phyloP scores from a whole-genome alignment of 352 stramenopile genomes.

The Achlya hypogyna region DNA sequence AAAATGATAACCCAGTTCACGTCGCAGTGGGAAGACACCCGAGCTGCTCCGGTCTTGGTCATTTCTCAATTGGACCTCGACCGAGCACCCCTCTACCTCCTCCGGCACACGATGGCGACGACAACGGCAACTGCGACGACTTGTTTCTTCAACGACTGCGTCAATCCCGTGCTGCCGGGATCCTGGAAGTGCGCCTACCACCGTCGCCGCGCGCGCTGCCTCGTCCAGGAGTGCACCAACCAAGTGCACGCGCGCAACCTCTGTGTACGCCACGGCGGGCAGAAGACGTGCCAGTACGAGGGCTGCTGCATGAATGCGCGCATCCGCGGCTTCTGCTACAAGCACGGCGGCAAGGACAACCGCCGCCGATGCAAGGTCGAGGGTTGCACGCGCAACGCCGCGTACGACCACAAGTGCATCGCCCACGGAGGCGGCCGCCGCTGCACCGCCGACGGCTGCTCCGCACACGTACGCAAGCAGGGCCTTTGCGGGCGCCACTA shows the following conservation, averaged over 20 bases:
- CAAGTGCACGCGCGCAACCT: conserved; percentile 19
- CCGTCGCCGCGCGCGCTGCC: conserved; percentile 9
- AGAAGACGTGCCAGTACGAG: conserved; percentile 12
- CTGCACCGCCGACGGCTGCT: conserved; percentile 10
- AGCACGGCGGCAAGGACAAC: conserved; percentile 5
- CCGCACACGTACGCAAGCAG: conserved; percentile 1
- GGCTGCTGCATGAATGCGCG: conserved; percentile 13
- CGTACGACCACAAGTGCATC: conserved; percentile 3
- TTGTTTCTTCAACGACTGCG: conserved; percentile 20
- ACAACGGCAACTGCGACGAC: neutral
- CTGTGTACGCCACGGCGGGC: conserved; percentile 14
- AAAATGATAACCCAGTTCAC: conserved; percentile 6
- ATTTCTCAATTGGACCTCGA: conserved; percentile 5
- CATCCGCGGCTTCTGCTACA: conserved; percentile 9
- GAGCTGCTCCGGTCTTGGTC: neutral
- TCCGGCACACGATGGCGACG: neutral
- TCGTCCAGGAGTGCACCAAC: conserved; percentile 6
- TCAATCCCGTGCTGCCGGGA: conserved; percentile 4
- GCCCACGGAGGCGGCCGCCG: conserved; percentile 10
- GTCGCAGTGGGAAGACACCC: neutral
- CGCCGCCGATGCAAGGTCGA: neutral
- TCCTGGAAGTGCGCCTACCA: conserved; percentile 17
- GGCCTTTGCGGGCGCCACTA: conserved; percentile 4
- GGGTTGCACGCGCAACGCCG: neutral
- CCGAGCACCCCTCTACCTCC: neutral